Conservation (phyloP, 2,329 filamentous ascomycete genomes). For the Sphaerostilbella broomeana region DNA sequence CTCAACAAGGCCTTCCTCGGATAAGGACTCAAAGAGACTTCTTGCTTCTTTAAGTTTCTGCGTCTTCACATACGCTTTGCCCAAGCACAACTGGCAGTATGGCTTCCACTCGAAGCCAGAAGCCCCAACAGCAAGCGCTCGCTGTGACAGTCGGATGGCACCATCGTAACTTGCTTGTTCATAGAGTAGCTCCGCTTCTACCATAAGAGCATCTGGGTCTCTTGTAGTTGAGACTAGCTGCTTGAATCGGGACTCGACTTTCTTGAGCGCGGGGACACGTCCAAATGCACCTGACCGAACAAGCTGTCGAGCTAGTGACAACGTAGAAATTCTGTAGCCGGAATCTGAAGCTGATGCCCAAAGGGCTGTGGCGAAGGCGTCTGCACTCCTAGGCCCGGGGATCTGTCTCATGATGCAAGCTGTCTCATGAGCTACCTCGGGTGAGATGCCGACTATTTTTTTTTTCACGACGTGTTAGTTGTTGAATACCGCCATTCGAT, state of each 20-base stretch:
- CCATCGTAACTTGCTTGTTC: constrained; percentile 19
- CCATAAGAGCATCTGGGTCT: constrained; percentile 31
- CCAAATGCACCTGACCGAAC: constrained; percentile 18
- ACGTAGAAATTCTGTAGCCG: constrained; percentile 25
- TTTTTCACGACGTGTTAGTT: constrained; percentile 12
- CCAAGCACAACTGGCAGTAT: constrained; percentile 23
- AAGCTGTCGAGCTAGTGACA: constrained; percentile 23
- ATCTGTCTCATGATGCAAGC: constrained; percentile 23
- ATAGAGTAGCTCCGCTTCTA: constrained; percentile 26
- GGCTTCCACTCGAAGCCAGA: constrained; percentile 23
- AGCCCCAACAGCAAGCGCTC: constrained; percentile 19
- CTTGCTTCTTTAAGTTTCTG: constrained; percentile 20
- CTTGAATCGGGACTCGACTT: constrained; percentile 24
- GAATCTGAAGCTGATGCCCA: constrained; percentile 28
- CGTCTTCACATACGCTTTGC: constrained; percentile 19
- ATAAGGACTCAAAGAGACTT: constrained; percentile 18
- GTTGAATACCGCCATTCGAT: too few species aligned
- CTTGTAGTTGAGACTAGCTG: constrained; percentile 23
- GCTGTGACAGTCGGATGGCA: constrained; percentile 18
- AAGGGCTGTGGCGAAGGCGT: constrained; percentile 19
- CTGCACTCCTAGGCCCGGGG: constrained; percentile 4
- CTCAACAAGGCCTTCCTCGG: constrained; percentile 18
- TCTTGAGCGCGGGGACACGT: constrained; percentile 13
- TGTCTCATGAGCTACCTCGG: constrained; percentile 21
- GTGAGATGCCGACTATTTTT: constrained; percentile 17